Percentiles rank a stretch among this genome's conserved stretches.
These are phyloP conservation scores for Theileria orientalis DNA, from an alignment of 169 alveolate genomes.

Conservation along the genomic window DNA sequence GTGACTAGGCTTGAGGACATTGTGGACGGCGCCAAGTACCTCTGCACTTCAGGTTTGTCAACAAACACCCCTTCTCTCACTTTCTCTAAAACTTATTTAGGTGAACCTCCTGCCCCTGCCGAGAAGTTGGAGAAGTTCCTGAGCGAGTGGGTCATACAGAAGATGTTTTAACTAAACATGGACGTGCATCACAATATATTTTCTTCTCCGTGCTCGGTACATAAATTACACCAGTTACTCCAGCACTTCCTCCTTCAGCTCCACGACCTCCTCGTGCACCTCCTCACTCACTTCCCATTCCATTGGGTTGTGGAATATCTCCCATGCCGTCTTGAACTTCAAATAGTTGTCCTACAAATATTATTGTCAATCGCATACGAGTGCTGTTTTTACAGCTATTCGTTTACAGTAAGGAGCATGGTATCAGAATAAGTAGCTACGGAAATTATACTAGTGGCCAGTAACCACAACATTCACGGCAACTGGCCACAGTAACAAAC, in stretches of 20 bases:
- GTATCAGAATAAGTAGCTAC: no score
- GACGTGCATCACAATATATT: neutral
- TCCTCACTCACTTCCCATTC: constrained; percentile 72
- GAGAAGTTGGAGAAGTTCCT: constrained; percentile 77
- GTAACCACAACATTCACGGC: no score
- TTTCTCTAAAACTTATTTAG: constrained; percentile 37
- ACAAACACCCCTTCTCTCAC: no score
- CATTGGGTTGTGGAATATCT: constrained; percentile 58
- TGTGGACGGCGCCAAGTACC: constrained; percentile 87
- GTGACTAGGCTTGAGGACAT: constrained; percentile 73
- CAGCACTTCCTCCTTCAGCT: constrained; percentile 59
- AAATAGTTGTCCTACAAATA: constrained; percentile 32
- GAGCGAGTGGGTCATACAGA: constrained; percentile 80
- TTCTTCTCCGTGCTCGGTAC: neutral
- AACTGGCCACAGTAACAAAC: no score
- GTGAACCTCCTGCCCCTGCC: constrained; percentile 85
- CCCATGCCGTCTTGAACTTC: constrained; percentile 70
- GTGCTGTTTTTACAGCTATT: neutral
- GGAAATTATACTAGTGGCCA: no score
- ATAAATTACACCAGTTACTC: constrained; percentile 16
- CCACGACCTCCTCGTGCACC: constrained; percentile 59
- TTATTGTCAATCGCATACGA: no score
- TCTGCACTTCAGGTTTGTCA: constrained; percentile 82
- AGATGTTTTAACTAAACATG: constrained; percentile 10
- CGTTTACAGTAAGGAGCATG: no score